phyloP scores from a whole-genome alignment of 2,329 filamentous ascomycete species.

The Penicillium occitanis region DNA sequence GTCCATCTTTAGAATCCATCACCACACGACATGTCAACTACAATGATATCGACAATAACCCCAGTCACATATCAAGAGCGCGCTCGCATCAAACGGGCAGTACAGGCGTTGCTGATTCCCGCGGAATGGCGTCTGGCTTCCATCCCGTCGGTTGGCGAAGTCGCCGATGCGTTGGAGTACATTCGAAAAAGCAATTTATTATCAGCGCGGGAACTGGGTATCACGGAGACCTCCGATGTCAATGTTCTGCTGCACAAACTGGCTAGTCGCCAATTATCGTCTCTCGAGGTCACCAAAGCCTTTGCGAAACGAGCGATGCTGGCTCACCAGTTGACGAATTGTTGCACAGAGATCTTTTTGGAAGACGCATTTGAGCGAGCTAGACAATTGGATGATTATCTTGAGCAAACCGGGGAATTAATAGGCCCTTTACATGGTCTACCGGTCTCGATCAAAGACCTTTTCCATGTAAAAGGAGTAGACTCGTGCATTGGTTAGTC shows the following conservation, averaged over 20 bases:
- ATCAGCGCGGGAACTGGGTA: conserved; percentile 24
- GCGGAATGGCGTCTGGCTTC: conserved; percentile 28
- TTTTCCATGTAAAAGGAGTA: conserved; percentile 27
- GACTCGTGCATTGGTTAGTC: conserved; percentile 23
- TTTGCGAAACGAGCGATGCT: conserved; percentile 57
- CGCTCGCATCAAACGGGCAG: conserved; percentile 28
- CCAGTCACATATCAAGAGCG: conserved; percentile 25
- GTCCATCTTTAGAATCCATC: background rate
- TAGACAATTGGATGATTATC: conserved; percentile 24
- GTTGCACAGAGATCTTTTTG: conserved; percentile 29
- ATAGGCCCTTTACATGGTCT: conserved; percentile 31
- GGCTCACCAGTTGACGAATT: conserved; percentile 46
- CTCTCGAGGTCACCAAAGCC: conserved; percentile 50
- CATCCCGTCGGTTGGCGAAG: conserved; percentile 26
- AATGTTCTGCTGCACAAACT: conserved; percentile 35
- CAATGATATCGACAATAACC: background rate
- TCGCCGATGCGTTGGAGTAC: conserved; percentile 26
- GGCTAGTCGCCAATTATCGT: conserved; percentile 46
- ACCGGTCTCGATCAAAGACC: conserved; percentile 31
- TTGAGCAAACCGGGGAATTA: conserved; percentile 22
- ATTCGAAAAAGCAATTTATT: conserved; percentile 22
- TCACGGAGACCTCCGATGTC: conserved; percentile 30
- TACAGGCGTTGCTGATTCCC: conserved; percentile 27
- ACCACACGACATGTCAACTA: background rate
- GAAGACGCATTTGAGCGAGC: conserved; percentile 26